Percentiles rank a stretch among this genome's conserved stretches.
phyloP scores from a whole-genome alignment of 306 rosid species.

The Comarum palustre region DNA sequence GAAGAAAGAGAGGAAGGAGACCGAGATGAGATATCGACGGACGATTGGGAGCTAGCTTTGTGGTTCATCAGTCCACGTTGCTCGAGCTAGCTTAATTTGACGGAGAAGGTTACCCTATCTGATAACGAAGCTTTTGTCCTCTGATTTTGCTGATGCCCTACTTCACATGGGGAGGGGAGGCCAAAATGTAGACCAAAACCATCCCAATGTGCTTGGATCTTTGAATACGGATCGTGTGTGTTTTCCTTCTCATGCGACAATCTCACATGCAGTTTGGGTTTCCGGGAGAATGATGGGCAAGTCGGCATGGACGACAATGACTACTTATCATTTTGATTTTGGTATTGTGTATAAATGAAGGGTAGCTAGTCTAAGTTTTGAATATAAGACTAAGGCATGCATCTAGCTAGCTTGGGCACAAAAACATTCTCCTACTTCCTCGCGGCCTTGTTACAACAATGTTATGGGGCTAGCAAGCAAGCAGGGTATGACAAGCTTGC shows the following conservation, averaged over 20 bases:
- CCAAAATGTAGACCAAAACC: conserved; percentile 37
- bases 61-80: background rate
- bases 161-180: conserved; percentile 54
- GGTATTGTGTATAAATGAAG: background rate
- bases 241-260: conserved; percentile 45
- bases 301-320: conserved; percentile 21
- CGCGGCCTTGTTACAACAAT: background rate
- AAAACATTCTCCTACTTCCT: conserved; percentile 38
- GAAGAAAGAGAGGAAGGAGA: background rate
- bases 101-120: background rate
- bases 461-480: background rate
- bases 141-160: background rate
- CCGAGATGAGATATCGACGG: background rate
- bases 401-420: conserved; percentile 24
- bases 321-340: conserved; percentile 14
- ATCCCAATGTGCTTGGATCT: conserved; percentile 21
- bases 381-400: too few species aligned
- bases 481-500: background rate
- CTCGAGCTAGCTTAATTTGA: background rate
- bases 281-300: conserved; percentile 22
- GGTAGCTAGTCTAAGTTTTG: too few species aligned
- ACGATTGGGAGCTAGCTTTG: background rate
- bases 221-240: conserved; percentile 14
- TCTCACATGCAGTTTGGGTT: conserved; percentile 48
- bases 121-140: conserved; percentile 7